Evolutionary conservation across 176 grass and related monocot genomes (phyloP).

Genomic region (Hyparrhenia diplandra): DNA sequence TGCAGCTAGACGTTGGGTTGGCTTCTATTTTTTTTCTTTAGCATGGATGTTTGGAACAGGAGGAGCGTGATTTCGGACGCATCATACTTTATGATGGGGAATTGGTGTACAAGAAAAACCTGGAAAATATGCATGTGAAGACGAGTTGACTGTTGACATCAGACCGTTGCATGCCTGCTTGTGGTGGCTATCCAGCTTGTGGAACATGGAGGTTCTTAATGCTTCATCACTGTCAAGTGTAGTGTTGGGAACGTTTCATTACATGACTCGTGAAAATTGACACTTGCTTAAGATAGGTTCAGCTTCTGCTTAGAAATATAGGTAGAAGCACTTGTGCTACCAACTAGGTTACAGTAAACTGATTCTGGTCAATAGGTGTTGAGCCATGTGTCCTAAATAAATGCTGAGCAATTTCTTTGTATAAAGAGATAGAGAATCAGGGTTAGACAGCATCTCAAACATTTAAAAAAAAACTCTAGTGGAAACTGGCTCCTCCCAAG

Average conservation of each 20-base stretch:
- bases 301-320: too few relatives aligned
- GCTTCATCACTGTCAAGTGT: background rate
- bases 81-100: background rate
- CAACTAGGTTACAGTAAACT: too few relatives aligned
- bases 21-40: background rate
- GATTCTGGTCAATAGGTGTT: too few relatives aligned
- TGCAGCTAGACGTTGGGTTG: slow-evolving; percentile 16
- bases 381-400: too few relatives aligned
- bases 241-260: background rate
- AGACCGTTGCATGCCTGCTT: slow-evolving; percentile 24
- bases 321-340: too few relatives aligned
- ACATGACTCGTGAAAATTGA: background rate
- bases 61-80: slow-evolving; percentile 18
- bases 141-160: slow-evolving; percentile 28
- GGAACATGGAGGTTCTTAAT: background rate
- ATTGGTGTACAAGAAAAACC: background rate
- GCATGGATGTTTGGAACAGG: background rate
- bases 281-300: background rate
- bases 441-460: background rate
- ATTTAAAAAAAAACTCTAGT: background rate
- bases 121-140: slow-evolving; percentile 14
- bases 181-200: background rate
- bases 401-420: too few relatives aligned
- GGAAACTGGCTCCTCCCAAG: background rate
- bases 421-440: too few relatives aligned